phyloP scores from a whole-genome alignment of 352 stramenopile species.

The Phytophthora pisi region DNA sequence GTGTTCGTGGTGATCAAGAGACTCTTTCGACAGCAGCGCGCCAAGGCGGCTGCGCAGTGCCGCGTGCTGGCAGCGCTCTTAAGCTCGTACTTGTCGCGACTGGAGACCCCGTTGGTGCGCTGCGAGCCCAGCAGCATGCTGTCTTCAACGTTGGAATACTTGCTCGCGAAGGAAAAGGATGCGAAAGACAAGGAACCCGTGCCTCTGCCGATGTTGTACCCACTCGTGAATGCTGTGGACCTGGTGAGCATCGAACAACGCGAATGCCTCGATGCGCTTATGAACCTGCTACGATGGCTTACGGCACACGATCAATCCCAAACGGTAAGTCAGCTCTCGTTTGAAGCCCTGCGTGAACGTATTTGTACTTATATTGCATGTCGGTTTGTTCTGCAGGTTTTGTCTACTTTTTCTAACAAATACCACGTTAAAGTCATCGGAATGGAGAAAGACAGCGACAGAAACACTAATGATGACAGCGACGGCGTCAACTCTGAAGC shows the following conservation, averaged over 20 bases:
- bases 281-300: conserved; percentile 59
- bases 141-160: conserved; percentile 69
- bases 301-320: conserved; percentile 41
- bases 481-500: conserved; percentile 12
- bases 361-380: conserved; percentile 3
- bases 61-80: conserved; percentile 52
- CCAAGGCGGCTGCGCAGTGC: conserved; percentile 39
- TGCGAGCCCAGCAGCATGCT: conserved; percentile 61
- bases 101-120: conserved; percentile 55
- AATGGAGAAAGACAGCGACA: conserved; percentile 23
- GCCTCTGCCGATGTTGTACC: conserved; percentile 57
- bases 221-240: conserved; percentile 75
- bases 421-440: conserved; percentile 53
- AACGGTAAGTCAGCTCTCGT: conserved; percentile 30
- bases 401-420: conserved; percentile 43
- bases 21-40: conserved; percentile 56
- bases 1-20: conserved; percentile 56
- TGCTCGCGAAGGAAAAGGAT: conserved; percentile 41
- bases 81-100: conserved; percentile 45
- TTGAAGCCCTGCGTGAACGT: neutral
- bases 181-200: conserved; percentile 24
- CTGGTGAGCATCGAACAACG: conserved; percentile 70
- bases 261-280: conserved; percentile 74
- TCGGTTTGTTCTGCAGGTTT: conserved; percentile 32
- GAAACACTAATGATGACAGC: conserved; percentile 4